Evolutionary conservation across 176 grass and related monocot genomes (phyloP), one percentile per base, ranked within the genome.

Genomic region (Hyparrhenia diplandra): DNA sequence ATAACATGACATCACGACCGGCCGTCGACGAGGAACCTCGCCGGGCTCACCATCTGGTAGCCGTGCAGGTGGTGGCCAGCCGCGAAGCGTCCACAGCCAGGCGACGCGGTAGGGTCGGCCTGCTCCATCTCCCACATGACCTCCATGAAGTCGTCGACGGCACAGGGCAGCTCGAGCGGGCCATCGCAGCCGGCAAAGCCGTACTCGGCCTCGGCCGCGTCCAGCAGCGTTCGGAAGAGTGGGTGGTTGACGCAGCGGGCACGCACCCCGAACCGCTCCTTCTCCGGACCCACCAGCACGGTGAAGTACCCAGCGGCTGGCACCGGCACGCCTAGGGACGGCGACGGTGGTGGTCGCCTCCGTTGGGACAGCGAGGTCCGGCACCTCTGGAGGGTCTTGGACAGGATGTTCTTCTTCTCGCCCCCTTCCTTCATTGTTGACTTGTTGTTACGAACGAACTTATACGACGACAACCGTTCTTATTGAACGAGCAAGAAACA

Each of bases 111-210:
- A 60, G 78, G 80, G 40, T 67, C 54, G 0, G 6, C 67, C 28
- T 85, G 86, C 88, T 93, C 94, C 71, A 97, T 89, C 81, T 97
- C 84, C 86, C 81, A 81, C 81, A 97, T 58, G 27, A 93, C 89
- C 35, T 76, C 81, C 18, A 77, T 83, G 85, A 97, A 97, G 79
- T 85, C 75, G 74, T 87, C 84, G 35, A 93, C 91, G 71, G 74
- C 60, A 60, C 91, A 93, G 5, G 91, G 94, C 25, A 97, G 91
- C 87, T 89, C 82, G 69, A 97, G 84, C 3, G 91, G 94, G 10
- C 91, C 94, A 12, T 76, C 65, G 79, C 27, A 82, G 13, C 85
- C 73, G 16, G 90, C 69, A 74, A 87, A 90, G 58, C 90, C 94
- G 73, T 93, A 91, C 75, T 77, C 94, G 11, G 58, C 81, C 76